phyloP scores from a whole-genome alignment of 805 yeast species.

The Tetrapisispora iriomotensis region DNA sequence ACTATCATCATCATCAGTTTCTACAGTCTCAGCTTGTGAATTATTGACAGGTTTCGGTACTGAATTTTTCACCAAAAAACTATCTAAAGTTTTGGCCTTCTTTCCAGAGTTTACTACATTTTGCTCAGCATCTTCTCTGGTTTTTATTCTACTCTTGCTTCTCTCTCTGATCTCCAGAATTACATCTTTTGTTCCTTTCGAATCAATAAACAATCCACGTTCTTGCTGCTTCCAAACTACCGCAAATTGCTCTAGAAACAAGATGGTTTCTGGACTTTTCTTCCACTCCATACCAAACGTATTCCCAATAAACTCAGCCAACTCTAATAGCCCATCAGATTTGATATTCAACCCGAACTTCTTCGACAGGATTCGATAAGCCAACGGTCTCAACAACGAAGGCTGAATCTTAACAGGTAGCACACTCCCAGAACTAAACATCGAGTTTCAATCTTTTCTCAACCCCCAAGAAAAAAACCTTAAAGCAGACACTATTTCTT shows the following conservation, averaged over 20 bases:
- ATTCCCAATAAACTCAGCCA: slow-evolving; percentile 69
- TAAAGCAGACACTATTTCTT: too few relatives aligned
- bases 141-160: slow-evolving; percentile 13
- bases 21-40: not conserved
- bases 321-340: slow-evolving; percentile 64
- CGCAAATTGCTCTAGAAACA: slow-evolving; percentile 63
- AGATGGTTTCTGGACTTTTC: slow-evolving; percentile 18
- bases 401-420: slow-evolving; percentile 75
- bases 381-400: slow-evolving; percentile 78
- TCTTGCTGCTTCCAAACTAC: slow-evolving; percentile 82
- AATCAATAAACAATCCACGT: slow-evolving; percentile 76
- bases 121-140: not conserved
- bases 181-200: slow-evolving; percentile 54
- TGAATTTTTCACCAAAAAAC: slow-evolving; percentile 5
- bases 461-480: too few relatives aligned
- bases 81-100: slow-evolving; percentile 10
- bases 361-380: slow-evolving; percentile 81
- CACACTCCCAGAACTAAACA: slow-evolving; percentile 26
- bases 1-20: not conserved
- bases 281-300: slow-evolving; percentile 85
- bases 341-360: slow-evolving; percentile 87
- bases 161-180: slow-evolving; percentile 45
- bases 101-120: not conserved
- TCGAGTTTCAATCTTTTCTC: too few relatives aligned
- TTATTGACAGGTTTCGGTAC: not conserved